Evolutionary conservation across 2,329 filamentous ascomycete genomes (phyloP), one percentile per base, ranked within the genome.

Genomic region (Exophiala sp.): DNA sequence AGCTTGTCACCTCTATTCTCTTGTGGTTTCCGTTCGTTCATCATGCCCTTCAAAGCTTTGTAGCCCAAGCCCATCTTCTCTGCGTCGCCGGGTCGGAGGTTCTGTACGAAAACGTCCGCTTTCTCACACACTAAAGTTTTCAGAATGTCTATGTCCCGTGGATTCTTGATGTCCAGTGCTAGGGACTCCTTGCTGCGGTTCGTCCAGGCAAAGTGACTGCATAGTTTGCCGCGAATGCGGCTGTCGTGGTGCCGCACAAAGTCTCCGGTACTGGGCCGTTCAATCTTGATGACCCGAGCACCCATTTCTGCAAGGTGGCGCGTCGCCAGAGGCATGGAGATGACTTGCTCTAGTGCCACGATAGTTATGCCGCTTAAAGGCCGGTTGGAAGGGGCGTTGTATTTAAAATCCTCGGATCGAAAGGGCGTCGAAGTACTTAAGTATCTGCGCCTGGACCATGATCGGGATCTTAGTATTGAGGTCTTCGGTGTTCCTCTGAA

Each of bases 141-240:
- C n/a, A 80, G 63, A 1, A 76, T 63, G 0, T 63, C 58, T 42
- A 78, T 69, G 41, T 80, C 74, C 5, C 66, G 63, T 0, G 70
- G 57, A 9, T 71, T 61, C 55, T 81, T 81, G 12, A 81, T 59
- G 39, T 81, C 73, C 0, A 81, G 68, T 0, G 76, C 76, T 7
- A 81, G 64, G 44, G 75, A 79, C 62, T 81, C 77, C 49, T 81
- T 81, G 5, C 77, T 78, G 18, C 78, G 72, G 55, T 80, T 81
- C 0, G 74, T 70, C 78, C 79, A 81, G n/a, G 81, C 71, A 52
- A 81, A 81, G 60, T 81, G 78, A 0, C 78, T 81, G 0, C 76
- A 68, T 11, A 78, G 65, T 41, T 58, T 50, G 0, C 78, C 78
- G 6, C 73, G 69, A 2, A 80, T 77, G 7, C 78, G 72, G 0